Percentiles rank a stretch among this genome's conserved stretches.
Conservation (phyloP, 305 asterid species). For the Solanum hybrid region DNA sequence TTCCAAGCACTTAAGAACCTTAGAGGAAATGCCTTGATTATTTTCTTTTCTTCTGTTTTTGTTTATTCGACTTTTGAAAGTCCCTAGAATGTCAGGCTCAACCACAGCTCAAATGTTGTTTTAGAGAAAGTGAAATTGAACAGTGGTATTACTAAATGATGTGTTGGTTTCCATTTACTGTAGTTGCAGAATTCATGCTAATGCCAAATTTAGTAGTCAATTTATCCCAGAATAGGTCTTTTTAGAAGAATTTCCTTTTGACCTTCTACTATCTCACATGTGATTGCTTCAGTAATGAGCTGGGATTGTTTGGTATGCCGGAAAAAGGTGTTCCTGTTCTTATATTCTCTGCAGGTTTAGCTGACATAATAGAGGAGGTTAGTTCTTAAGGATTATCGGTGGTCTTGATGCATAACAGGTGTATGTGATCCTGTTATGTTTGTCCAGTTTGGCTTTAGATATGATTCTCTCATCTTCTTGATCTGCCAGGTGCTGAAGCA, state of each 20-base stretch:
- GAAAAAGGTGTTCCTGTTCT: slow-evolving; percentile 69
- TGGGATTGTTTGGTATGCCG: slow-evolving; percentile 29
- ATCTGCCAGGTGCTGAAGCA: slow-evolving; percentile 67
- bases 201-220: not conserved
- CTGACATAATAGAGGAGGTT: slow-evolving; percentile 95
- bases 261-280: not conserved
- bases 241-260: not conserved
- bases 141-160: not conserved
- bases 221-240: not conserved
- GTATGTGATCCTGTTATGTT: not conserved
- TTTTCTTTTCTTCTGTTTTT: not conserved
- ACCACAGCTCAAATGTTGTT: not conserved
- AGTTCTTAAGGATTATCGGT: slow-evolving; percentile 16
- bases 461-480: slow-evolving; percentile 15
- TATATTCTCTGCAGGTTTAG: slow-evolving; percentile 92
- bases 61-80: not conserved
- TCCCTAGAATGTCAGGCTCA: not conserved
- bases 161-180: not conserved
- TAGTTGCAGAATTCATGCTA: not conserved
- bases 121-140: not conserved
- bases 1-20: not conserved
- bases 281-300: not conserved
- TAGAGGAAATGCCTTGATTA: not conserved
- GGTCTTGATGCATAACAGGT: not conserved
- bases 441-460: slow-evolving; percentile 12